Base-by-base conservation (phyloP, 2,329 filamentous ascomycete species). In the Colletotrichum lini region DNA sequence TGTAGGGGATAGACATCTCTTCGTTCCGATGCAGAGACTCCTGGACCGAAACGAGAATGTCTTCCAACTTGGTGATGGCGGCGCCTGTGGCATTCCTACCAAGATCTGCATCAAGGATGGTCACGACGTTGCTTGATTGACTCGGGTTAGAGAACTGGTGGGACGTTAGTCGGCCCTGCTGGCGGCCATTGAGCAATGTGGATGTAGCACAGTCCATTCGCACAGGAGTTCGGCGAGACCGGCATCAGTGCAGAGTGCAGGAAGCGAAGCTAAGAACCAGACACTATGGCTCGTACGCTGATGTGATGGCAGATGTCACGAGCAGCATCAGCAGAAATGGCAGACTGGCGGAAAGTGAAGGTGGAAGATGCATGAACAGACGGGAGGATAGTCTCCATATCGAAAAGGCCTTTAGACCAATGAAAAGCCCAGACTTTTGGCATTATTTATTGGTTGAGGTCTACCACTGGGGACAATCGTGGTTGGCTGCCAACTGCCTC, bases 31-130 rank as follows among this genome's bases (percentile, higher is more conserved):
- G 66, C 8, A 91, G 79, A 15, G 82, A 84, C 62, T 89, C 85
- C 9, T 86, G 74, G 59, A 91, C 84, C 0, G 76, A 76, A 67
- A 87, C 85, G 18, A 91, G 82, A 26, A 91, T 85, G 6, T 81
- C 79, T 75, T 91, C 89, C 52, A 92, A 89, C 65, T 84, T 86
- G 53, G 82, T 77, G 35, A 90, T 84, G 16, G 87, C 83, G 15
- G 71, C 52, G 0, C 77, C 78, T 2, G 74, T 67, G 30, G 77
- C 70, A 23, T 54, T 54, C 18, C 60, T 49, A 10, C 64, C 59
- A 10, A 50, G 42, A n/a, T 52, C 54, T 9, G 50, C 65, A n/a
- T 67, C 47, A 8, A 58, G 60, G 26, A 73, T 50, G 52, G 35
- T 45, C 40, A 73, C 72, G n/a, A 70, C 62, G 50, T 40, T 72